Evolutionary conservation across 768 basidiomycete species (phyloP), one percentile per base, ranked within the genome.

Genomic region (Termitomyces eurrhizus): DNA sequence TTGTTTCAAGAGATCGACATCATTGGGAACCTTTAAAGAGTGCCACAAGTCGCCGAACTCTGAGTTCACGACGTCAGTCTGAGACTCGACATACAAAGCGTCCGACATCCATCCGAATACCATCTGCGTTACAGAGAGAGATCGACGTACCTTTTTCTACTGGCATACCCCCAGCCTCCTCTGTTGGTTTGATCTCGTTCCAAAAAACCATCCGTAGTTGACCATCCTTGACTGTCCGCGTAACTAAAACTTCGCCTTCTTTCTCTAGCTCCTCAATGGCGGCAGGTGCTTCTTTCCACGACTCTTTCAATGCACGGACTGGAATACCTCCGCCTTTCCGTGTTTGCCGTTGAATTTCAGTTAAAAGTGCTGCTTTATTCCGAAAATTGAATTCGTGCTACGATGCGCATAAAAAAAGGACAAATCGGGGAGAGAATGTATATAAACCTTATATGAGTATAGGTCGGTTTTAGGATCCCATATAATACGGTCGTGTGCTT

Each of bases 41-140:
- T 92, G 91, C 94, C 95, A 96, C 18, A 95, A 75, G 66, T 94
- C 90, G 55, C 81, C 76, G 69, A 96, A 96, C 72, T 96, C 94
- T 96, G 72, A 55, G 58, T 57, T 60, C 53, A 57, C 50, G 46
- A 61, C 52, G 57, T 63, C 7, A 68, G 62, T 36, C 29, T 62
- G n/a, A 37, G 55, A 24, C 61, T 49, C 54, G 21, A 53, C 9
- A 58, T 29, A 51, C 21, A 45, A n/a, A 35, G 36, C 29, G n/a
- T 52, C 54, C 46, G 61, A 52, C 44, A 52, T 41, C 62, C 65
- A 57, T 61, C 50, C 45, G 24, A 53, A 45, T 49, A 39, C 33
- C 51, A 51, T 51, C 41, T 50, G 11, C 21, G 42, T 26, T 14
- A 58, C 52, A n/a, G 24, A 63, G 59, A 56, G 57, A 52, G 29